Base-by-base conservation (phyloP, 495 filamentous ascomycete species). In the Echria macrotheca region DNA sequence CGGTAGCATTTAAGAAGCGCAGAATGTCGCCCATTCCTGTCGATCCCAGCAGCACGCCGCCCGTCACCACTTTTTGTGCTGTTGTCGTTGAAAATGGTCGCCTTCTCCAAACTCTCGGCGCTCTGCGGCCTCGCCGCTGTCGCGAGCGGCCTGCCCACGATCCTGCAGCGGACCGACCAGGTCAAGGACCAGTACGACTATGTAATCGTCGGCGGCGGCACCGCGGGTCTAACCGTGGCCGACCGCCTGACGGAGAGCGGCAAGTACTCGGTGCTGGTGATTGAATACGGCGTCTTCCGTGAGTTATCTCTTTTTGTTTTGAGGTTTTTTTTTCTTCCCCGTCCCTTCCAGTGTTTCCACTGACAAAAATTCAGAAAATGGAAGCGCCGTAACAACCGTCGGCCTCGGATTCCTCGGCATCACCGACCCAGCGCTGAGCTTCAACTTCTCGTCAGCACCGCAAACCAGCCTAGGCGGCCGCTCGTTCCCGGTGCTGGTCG, bases 371-470 rank as follows among this genome's bases (percentile, higher is more conserved):
- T 14, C 28, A 57, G 56, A 46, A 19, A 53, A 59, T 32, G 49
- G 47, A 6, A 47, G 28, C 22, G 33, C 38, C 3, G 50, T 56
- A 14, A 60, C 45, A 9, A 54, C 54, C 0, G 50, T 53, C 1
- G 22, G 47, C 1, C 15, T 39, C 0, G 51, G 53, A 25, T 52
- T 50, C 25, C 29, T 44, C 10, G 61, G 50, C 10, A 14, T 64
- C 0, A 4, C 44, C 3, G 47, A 63, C 47, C 31, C 46, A 1
- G 40, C 43, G 6, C 32, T 52, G 15, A 29, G 49, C 17, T 73
- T 67, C 50, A 57, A 61, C 37, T 61, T 74, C 55, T 59, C 53
- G 14, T 74, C 71, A 4, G 59, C 59, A 1, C 69, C 67, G 1
- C 66, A 73, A 42, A 26, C 44, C 4, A 59, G 59, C 10, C 42